Percentiles rank a stretch among this genome's conserved stretches.
Evolutionary conservation across 257 asterid species (phyloP).

Genomic region (Perilla frutescens): DNA sequence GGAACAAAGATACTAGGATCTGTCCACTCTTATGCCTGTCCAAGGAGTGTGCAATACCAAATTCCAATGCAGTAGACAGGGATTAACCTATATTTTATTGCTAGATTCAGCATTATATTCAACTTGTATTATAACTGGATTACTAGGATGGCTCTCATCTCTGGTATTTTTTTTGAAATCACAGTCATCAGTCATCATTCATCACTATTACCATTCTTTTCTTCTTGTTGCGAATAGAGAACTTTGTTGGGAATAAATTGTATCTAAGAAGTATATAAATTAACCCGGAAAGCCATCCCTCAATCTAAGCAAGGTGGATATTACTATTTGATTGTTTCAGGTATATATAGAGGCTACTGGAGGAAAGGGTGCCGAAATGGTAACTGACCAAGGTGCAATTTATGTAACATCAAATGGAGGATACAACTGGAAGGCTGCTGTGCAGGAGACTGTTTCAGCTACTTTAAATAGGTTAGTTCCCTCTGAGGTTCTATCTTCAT

Average conservation of each 20-base stretch:
- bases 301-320: slow-evolving; percentile 27
- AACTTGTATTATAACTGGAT: slow-evolving; percentile 1
- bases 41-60: slow-evolving; percentile 10
- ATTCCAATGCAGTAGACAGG: neutral
- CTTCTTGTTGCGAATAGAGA: slow-evolving; percentile 8
- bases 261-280: neutral
- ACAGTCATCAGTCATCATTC: neutral
- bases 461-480: slow-evolving; percentile 82
- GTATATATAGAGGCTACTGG: slow-evolving; percentile 85
- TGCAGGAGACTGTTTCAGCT: slow-evolving; percentile 98
- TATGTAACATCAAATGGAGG: slow-evolving; percentile 92
- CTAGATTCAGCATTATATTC: slow-evolving; percentile 17
- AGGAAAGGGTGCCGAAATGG: slow-evolving; percentile 92
- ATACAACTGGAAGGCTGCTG: slow-evolving; percentile 98
- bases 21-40: neutral
- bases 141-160: slow-evolving; percentile 6
- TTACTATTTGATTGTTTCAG: slow-evolving; percentile 52
- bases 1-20: slow-evolving; percentile 16
- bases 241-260: slow-evolving; percentile 7
- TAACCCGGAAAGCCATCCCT: slow-evolving; percentile 17
- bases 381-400: slow-evolving; percentile 96
- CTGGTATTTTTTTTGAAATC: neutral
- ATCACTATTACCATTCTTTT: slow-evolving; percentile 5
- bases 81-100: slow-evolving; percentile 17
- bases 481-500: slow-evolving; percentile 24